Evolutionary conservation across 2,329 filamentous ascomycete genomes (phyloP).

Genomic region (Pseudofabraea citricarpa): DNA sequence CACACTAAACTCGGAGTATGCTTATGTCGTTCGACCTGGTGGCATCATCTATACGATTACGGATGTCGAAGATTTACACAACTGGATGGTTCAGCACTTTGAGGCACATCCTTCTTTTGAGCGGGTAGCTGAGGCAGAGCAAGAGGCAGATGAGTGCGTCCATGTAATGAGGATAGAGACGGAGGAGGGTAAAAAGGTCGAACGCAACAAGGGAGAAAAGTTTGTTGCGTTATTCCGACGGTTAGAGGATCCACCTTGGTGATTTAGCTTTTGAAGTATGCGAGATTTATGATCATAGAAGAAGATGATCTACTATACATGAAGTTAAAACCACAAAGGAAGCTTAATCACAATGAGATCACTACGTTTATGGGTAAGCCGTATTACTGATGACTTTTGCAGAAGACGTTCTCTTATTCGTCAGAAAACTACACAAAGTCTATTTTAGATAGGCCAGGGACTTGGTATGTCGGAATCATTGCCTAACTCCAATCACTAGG

Average conservation of each 20-base stretch:
- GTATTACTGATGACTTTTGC: too few relatives aligned
- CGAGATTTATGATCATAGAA: too few relatives aligned
- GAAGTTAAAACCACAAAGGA: too few relatives aligned
- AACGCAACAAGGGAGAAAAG: conserved; percentile 83
- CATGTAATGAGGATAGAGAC: conserved; percentile 76
- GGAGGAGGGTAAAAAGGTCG: conserved; percentile 96
- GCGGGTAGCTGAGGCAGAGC: conserved; percentile 62
- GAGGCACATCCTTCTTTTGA: conserved; percentile 74
- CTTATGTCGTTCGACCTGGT: conserved; percentile 76
- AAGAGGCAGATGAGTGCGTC: conserved; percentile 66
- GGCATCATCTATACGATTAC: conserved; percentile 95
- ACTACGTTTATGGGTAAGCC: too few relatives aligned
- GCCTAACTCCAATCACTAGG: too few relatives aligned
- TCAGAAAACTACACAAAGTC: too few relatives aligned
- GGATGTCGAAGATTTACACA: conserved; percentile 88
- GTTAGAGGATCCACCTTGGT: conserved; percentile 56
- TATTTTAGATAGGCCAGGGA: too few relatives aligned
- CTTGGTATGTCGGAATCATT: too few relatives aligned
- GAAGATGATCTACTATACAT: too few relatives aligned
- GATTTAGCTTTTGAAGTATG: too few relatives aligned
- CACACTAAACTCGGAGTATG: conserved; percentile 88
- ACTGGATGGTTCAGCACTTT: conserved; percentile 90
- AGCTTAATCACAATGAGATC: too few relatives aligned
- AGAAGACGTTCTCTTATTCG: too few relatives aligned
- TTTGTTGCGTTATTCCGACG: conserved; percentile 86